Base-by-base conservation (phyloP, 129 eudicot genomes). In the Kitagawia praeruptora region DNA sequence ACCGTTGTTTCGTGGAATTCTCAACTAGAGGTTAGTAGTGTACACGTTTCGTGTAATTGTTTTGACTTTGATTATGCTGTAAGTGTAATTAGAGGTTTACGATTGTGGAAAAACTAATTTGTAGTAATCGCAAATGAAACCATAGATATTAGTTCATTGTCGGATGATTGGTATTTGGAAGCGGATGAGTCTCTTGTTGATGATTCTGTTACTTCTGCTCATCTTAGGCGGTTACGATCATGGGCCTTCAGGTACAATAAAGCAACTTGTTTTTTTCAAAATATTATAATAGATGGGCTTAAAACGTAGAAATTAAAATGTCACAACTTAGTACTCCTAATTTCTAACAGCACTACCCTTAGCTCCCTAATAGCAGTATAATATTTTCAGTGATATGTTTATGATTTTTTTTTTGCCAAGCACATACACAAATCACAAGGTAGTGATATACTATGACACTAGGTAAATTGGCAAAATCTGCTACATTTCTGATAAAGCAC, bases 161-260 rank as follows among this genome's bases (percentile, higher is more conserved):
- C 89, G 14, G 89, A 83, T 14, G 77, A 82, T 38, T 82, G 86
- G 79, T 86, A 82, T 76, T n/a, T n/a, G n/a, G n/a, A n/a, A n/a
- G n/a, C n/a, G n/a, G n/a, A n/a, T n/a, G n/a, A n/a, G n/a, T n/a
- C 84, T 64, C 76, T 87, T 63, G 61, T 41, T 18, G 80, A 75
- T 78, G 89, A 85, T 37, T 79, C 82, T 49, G 81, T 81, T 67
- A 28, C 83, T 69, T 78, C 87, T 67, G 1, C 34, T 42, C 47
- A 46, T 47, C 11, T 21, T 39, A 77, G 85, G 78, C 9, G 48
- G 0, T 85, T 82, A 77, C 90, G 84, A 6, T 1, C 82, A 3
- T 66, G 76, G 85, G 40, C 77, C 70, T 21, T 23, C 67, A 53
- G 89, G 89, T 86, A 47, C 27, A 81, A 45, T 7, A 13, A 2